Conservation (phyloP, 352 stramenopile genomes). For the Phytophthora pistaciae region DNA sequence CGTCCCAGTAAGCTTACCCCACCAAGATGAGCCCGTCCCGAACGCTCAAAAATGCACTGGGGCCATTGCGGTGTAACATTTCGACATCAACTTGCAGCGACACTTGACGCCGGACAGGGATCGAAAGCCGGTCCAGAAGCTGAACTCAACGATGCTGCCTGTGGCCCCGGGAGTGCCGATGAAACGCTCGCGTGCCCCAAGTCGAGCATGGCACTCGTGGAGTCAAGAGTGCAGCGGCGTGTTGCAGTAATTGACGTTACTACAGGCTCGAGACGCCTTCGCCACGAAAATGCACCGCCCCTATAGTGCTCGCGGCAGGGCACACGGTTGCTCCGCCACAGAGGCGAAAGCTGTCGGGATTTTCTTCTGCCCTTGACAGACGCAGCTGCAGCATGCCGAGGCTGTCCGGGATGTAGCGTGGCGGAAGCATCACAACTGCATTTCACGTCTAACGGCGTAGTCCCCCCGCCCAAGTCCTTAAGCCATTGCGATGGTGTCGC, state of each 20-base stretch:
- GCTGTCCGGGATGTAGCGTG: slow-evolving; percentile 14
- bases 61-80: slow-evolving; percentile 13
- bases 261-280: slow-evolving; percentile 13
- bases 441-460: slow-evolving; percentile 60
- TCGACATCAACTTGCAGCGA: slow-evolving; percentile 3
- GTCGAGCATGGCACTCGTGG: slow-evolving; percentile 26
- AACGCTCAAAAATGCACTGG: background rate
- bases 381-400: slow-evolving; percentile 11
- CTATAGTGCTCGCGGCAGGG: slow-evolving; percentile 19
- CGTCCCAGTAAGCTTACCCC: slow-evolving; percentile 7
- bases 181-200: slow-evolving; percentile 27
- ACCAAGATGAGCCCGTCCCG: slow-evolving; percentile 22
- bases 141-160: slow-evolving; percentile 24
- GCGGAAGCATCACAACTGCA: slow-evolving; percentile 33
- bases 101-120: slow-evolving; percentile 13
- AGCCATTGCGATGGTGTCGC: slow-evolving; percentile 27
- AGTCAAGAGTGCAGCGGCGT: slow-evolving; percentile 34
- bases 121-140: slow-evolving; percentile 19
- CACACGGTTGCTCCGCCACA: slow-evolving; percentile 20
- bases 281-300: slow-evolving; percentile 40
- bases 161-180: slow-evolving; percentile 8
- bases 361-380: slow-evolving; percentile 29
- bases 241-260: slow-evolving; percentile 44
- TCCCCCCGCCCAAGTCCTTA: slow-evolving; percentile 16
- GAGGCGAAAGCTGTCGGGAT: slow-evolving; percentile 21